Percentiles rank a stretch among this genome's conserved stretches.
Conservation (phyloP, 441 rosid species). For the Breynia disticha region DNA sequence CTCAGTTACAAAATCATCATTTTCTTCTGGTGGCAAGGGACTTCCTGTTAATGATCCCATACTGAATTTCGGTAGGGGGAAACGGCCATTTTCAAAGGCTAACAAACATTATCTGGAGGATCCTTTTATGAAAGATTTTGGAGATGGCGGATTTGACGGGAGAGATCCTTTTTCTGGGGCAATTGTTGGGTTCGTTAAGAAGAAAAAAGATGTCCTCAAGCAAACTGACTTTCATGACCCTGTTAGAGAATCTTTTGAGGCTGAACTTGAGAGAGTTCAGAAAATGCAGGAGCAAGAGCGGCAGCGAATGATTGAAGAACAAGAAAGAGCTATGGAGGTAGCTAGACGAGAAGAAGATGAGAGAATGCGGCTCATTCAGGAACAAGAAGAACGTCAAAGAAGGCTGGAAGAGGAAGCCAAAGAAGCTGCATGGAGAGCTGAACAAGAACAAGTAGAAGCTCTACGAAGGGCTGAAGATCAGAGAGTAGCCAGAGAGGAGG, state of each 20-base stretch:
- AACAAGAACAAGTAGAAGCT: conserved; percentile 72
- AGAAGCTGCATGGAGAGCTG: conserved; percentile 84
- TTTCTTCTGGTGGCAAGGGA: conserved; percentile 38
- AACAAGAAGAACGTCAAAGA: conserved; percentile 64
- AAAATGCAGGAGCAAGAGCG: conserved; percentile 93
- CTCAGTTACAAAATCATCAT: conserved; percentile 31
- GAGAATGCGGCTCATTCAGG: conserved; percentile 58
- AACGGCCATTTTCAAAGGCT: conserved; percentile 41
- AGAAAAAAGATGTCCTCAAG: conserved; percentile 66
- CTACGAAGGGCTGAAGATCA: conserved; percentile 67
- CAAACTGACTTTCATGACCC: conserved; percentile 87
- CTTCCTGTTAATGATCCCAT: conserved; percentile 39
- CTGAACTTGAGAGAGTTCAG: conserved; percentile 96
- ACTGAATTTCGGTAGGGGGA: conserved; percentile 53
- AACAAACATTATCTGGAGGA: conserved; percentile 67
- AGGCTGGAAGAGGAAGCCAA: conserved; percentile 81
- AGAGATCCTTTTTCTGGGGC: conserved; percentile 59
- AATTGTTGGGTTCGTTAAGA: conserved; percentile 62
- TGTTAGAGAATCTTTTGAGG: conserved; percentile 94
- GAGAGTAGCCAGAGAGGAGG: conserved; percentile 88
- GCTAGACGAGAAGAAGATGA: conserved; percentile 89
- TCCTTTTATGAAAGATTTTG: conserved; percentile 54
- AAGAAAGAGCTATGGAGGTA: conserved; percentile 72
- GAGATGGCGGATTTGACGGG: conserved; percentile 49
- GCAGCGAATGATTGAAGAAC: conserved; percentile 59